Conservation (phyloP, 1,284 basidiomycete species). For the Cryptococcus jaspeensis region DNA sequence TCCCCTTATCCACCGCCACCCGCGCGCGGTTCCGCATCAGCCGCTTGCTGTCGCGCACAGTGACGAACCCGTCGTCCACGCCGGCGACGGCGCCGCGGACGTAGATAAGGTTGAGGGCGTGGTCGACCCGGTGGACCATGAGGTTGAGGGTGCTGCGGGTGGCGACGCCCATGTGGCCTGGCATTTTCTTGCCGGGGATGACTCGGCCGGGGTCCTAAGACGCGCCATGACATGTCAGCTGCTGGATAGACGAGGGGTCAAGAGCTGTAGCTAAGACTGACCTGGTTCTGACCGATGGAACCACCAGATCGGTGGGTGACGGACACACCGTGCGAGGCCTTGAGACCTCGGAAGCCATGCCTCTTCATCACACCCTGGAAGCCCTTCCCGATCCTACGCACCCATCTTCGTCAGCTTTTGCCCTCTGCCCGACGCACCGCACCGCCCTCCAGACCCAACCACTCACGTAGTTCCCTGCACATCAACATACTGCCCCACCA, state of each 20-base stretch:
- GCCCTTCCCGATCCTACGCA: constrained; percentile 83
- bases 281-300: constrained; percentile 93
- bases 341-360: constrained; percentile 87
- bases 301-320: constrained; percentile 90
- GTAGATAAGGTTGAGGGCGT: constrained; percentile 79
- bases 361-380: constrained; percentile 98
- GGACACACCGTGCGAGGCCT: constrained; percentile 95
- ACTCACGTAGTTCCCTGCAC: constrained; percentile 87
- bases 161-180: constrained; percentile 85
- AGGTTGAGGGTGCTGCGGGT: constrained; percentile 87
- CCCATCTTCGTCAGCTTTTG: background rate
- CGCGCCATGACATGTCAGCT: background rate
- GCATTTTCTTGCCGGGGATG: constrained; percentile 98
- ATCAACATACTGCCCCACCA: constrained; percentile 96
- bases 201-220: constrained; percentile 85
- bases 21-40: constrained; percentile 64
- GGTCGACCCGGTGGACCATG: constrained; percentile 83
- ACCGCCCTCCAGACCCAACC: constrained; percentile 1
- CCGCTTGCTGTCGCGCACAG: constrained; percentile 81
- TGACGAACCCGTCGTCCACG: constrained; percentile 57
- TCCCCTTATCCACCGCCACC: constrained; percentile 61
- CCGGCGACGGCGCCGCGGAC: constrained; percentile 64
- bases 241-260: background rate
- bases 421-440: background rate
- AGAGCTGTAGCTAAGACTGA: constrained; percentile 47